Evolutionary conservation across 2,329 filamentous ascomycete genomes (phyloP).

Genomic region (Laburnicola sp.): DNA sequence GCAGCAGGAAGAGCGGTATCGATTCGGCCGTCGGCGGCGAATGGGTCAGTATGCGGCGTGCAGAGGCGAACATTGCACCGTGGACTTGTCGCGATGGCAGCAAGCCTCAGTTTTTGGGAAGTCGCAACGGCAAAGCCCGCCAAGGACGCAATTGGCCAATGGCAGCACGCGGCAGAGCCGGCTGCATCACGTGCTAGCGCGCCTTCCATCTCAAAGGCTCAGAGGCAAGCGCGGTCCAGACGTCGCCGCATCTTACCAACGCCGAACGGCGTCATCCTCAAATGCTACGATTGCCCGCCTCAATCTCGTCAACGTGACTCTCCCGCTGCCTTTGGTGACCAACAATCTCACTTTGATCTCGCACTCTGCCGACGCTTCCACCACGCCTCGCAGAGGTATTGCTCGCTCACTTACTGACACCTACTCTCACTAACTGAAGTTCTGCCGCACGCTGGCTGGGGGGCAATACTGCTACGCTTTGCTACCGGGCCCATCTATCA

Average conservation of each 20-base stretch:
- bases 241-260: no score
- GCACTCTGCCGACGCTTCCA: not conserved
- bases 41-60: conserved; percentile 59
- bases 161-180: not conserved
- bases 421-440: no score
- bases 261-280: no score
- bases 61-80: conserved; percentile 64
- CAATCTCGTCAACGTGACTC: no score
- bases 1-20: conserved; percentile 73
- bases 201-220: no score
- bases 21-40: conserved; percentile 50
- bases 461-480: not conserved
- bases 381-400: not conserved
- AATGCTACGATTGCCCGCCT: no score
- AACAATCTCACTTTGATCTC: not conserved
- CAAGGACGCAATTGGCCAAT: conserved; percentile 3
- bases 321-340: no score
- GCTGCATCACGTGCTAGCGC: no score
- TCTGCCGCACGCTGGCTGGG: no score
- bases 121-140: conserved; percentile 9
- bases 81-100: conserved; percentile 24
- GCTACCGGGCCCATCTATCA: not conserved
- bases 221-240: not conserved
- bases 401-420: not conserved
- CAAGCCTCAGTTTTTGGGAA: conserved; percentile 31